These are phyloP conservation scores for Epicoccum sorghinum DNA, from an alignment of 2,329 filamentous ascomycete species.

Conservation along the genomic window DNA sequence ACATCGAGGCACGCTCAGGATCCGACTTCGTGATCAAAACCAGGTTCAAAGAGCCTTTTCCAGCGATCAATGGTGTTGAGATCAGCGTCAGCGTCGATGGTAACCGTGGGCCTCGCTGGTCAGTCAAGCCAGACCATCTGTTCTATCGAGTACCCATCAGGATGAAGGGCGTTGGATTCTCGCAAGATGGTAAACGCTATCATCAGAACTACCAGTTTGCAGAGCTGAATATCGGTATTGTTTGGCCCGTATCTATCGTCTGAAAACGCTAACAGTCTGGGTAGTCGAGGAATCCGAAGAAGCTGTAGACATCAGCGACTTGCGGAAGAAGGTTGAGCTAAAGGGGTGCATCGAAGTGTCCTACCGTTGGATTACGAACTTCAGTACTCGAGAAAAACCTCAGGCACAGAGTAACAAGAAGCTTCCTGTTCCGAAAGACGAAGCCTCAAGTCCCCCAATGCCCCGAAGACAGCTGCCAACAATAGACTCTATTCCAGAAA, in stretches of 20 bases:
- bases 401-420: background rate
- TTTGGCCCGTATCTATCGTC: background rate
- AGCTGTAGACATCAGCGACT: background rate
- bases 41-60: background rate
- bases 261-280: background rate
- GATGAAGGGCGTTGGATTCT: background rate
- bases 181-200: slow-evolving; percentile 1
- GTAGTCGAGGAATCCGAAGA: slow-evolving; percentile 9
- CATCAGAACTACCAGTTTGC: slow-evolving; percentile 30
- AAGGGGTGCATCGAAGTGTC: slow-evolving; percentile 6
- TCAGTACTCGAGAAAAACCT: slow-evolving; percentile 8
- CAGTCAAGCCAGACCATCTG: background rate
- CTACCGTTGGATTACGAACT: background rate
- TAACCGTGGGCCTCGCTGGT: background rate
- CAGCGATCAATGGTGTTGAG: slow-evolving; percentile 9
- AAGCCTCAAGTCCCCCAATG: background rate
- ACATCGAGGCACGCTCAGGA: slow-evolving; percentile 38
- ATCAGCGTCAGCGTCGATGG: slow-evolving; percentile 25
- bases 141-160: background rate
- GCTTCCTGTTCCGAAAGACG: background rate
- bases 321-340: background rate
- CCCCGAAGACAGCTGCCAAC: background rate
- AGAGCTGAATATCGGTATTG: slow-evolving; percentile 20
- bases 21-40: slow-evolving; percentile 24
- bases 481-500: slow-evolving; percentile 19